Conservation (phyloP, 257 asterid species). For the Solanum appendiculatum region DNA sequence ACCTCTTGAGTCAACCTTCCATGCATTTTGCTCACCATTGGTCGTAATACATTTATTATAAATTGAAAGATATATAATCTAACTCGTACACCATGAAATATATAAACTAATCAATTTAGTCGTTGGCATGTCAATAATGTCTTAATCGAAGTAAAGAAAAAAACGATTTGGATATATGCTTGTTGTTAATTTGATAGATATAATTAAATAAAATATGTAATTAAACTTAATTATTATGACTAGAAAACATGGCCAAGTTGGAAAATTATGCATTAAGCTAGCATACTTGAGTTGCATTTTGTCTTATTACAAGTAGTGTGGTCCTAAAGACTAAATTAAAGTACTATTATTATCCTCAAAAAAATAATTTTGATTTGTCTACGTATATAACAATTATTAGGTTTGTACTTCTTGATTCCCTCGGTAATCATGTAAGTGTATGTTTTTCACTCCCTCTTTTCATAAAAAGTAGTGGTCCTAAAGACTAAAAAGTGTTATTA, state of each 20-base stretch:
- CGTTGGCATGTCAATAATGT: neutral
- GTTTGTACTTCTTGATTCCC: neutral
- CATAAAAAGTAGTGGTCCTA: neutral
- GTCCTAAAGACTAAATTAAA: neutral
- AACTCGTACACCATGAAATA: neutral
- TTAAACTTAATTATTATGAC: neutral
- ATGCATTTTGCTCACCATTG: neutral
- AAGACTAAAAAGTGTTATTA: neutral
- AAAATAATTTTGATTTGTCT: neutral
- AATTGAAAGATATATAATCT: neutral
- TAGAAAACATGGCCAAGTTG: slow-evolving; percentile 1
- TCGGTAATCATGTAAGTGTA: neutral
- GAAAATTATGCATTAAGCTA: neutral
- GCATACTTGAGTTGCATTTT: neutral
- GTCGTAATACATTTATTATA: neutral
- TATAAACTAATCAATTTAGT: neutral
- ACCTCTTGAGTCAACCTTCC: neutral
- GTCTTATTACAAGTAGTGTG: neutral
- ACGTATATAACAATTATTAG: neutral
- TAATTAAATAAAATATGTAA: neutral
- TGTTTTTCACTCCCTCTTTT: neutral
- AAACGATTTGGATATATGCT: neutral
- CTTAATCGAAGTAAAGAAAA: neutral
- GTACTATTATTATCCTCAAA: neutral
- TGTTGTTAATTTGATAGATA: neutral